Percentiles rank a stretch among this genome's conserved stretches.
These are phyloP conservation scores for Psilocybe subaeruginosa DNA, from an alignment of 768 basidiomycete genomes.

Conservation along the genomic window DNA sequence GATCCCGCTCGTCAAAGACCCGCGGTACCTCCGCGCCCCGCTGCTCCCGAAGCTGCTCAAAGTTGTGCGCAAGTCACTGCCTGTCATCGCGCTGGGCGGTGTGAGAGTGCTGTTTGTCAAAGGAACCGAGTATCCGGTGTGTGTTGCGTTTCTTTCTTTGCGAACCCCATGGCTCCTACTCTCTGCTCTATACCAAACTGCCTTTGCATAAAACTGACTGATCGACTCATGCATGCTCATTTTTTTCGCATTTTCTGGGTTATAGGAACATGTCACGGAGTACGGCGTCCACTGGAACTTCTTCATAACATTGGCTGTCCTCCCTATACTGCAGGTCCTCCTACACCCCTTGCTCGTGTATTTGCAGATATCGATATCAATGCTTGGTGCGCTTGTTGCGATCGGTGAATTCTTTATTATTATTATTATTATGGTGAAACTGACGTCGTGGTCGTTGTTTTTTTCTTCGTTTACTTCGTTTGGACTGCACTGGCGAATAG, in stretches of 20 bases:
- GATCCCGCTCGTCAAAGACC: constrained; percentile 72
- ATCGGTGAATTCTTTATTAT: constrained; percentile 40
- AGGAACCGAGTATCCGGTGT: constrained; percentile 90
- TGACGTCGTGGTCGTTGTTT: background rate
- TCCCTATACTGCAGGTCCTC: constrained; percentile 73
- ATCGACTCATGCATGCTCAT: background rate
- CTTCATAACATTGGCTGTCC: constrained; percentile 87
- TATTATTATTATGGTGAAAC: too few relatives aligned
- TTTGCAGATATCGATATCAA: constrained; percentile 53
- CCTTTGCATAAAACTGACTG: background rate
- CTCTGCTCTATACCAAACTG: too few relatives aligned
- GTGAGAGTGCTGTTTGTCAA: constrained; percentile 86
- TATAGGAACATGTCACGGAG: constrained; percentile 90
- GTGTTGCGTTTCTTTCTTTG: constrained; percentile 20
- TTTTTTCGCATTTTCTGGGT: background rate
- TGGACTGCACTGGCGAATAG: constrained; percentile 37
- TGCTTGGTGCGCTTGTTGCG: constrained; percentile 65
- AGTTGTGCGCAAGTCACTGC: constrained; percentile 60
- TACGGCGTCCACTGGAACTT: constrained; percentile 99
- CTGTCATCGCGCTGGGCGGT: constrained; percentile 74
- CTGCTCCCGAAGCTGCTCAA: constrained; percentile 51
- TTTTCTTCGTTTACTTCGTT: background rate
- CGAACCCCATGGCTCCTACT: background rate
- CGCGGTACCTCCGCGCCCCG: constrained; percentile 51
- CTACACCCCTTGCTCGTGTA: constrained; percentile 68